A percentile compares a stretch with the other conserved stretches of the same genome.
These are phyloP conservation scores for Nannizziopsis barbatae DNA, from an alignment of 2,329 filamentous ascomycete genomes.

Conservation along the genomic window DNA sequence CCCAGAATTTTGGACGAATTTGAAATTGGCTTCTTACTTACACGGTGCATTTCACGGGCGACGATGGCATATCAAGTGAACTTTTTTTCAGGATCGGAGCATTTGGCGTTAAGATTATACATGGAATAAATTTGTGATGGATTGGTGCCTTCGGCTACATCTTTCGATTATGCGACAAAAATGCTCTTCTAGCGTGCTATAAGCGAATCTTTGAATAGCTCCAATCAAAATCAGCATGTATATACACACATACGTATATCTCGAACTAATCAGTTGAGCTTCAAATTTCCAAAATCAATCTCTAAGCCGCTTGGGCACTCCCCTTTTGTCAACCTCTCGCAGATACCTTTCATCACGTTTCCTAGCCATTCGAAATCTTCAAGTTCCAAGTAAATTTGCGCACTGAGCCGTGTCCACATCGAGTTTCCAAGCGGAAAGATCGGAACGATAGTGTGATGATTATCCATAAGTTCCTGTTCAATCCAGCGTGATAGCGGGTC, in stretches of 20 bases:
- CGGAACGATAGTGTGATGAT: slow-evolving; percentile 62
- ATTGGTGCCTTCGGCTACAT: too few relatives aligned
- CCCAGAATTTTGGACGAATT: not conserved
- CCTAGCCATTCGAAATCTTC: slow-evolving; percentile 66
- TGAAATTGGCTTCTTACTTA: too few relatives aligned
- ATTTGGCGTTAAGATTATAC: too few relatives aligned
- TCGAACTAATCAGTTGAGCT: not conserved
- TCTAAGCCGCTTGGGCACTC: not conserved
- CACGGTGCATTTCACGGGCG: too few relatives aligned
- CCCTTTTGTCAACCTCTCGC: slow-evolving; percentile 24
- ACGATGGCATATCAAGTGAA: too few relatives aligned
- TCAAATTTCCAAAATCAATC: slow-evolving; percentile 1
- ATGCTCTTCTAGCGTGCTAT: too few relatives aligned
- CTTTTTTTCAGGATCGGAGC: too few relatives aligned
- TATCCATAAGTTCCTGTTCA: slow-evolving; percentile 40
- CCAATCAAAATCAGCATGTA: too few relatives aligned
- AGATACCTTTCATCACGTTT: slow-evolving; percentile 47
- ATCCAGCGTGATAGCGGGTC: slow-evolving; percentile 48
- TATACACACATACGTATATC: too few relatives aligned
- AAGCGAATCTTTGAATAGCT: too few relatives aligned
- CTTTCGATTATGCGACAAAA: too few relatives aligned
- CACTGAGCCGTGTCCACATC: slow-evolving; percentile 64
- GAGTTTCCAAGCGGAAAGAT: slow-evolving; percentile 49
- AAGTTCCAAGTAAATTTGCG: slow-evolving; percentile 72
- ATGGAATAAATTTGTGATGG: too few relatives aligned